Evolutionary conservation across 1,284 basidiomycete genomes (phyloP), one percentile per base, ranked within the genome.

Genomic region (Porodaedalea pini): DNA sequence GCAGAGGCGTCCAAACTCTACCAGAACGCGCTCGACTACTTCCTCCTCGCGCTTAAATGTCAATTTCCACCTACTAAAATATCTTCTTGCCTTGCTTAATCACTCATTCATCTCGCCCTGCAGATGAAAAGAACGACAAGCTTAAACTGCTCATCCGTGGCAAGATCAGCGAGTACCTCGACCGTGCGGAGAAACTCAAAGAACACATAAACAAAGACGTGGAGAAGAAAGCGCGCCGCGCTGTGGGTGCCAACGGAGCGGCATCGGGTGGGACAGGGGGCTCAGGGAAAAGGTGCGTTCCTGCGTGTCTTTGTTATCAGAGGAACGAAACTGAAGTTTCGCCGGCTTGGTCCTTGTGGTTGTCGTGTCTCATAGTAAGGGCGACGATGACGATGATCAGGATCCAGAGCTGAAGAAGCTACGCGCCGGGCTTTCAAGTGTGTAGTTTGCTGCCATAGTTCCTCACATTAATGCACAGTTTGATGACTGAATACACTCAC

Each of bases 371-470:
- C 50, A 19, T 66, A 84, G 80, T 72, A 88, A 81, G 71, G 86
- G 78, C n/a, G 81, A 79, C 4, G 85, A 82, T 0, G 91, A 85
- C 32, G 90, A 91, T 34, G 90, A 88, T 62, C 78, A 83, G 44
- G 95, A 98, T 72, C 87, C 94, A 1, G 96, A 99, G 66, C 83
- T 90, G 59, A 98, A 98, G 82, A 98, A 98, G 73, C 81, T 99
- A 39, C 83, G 97, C 27, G 90, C 90, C 1, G 92, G 90, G 3
- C 79, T 99, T 3, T 81, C 91, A 19, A 86, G 81, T 70, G 49
- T 52, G 73, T 68, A 11, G 2, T 11, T 13, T 41, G 13, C 23
- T 17, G 45, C 4, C 21, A 6, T 37, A 2, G 32, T 7, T 27
- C n/a, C n/a, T n/a, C n/a, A 34, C 27, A 19, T 51, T 10, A 15